These are phyloP conservation scores for Lagerstroemia speciosa DNA, from an alignment of 345 rosid genomes.

Conservation along the genomic window DNA sequence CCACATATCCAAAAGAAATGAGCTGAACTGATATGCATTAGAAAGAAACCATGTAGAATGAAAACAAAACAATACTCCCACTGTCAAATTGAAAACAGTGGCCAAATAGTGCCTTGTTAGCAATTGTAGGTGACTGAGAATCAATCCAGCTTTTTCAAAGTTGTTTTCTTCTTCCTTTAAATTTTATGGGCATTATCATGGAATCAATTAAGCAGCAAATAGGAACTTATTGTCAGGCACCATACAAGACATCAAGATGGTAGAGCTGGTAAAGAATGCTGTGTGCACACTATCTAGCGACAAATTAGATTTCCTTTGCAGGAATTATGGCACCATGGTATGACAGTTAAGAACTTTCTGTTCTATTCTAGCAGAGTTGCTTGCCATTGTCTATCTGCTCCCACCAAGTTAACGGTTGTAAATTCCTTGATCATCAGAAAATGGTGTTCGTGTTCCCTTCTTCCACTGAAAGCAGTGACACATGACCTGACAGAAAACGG, in stretches of 20 bases:
- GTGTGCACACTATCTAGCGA: too few species aligned
- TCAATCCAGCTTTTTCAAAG: too few species aligned
- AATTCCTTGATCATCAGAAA: conserved; percentile 96
- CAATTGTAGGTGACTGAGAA: too few species aligned
- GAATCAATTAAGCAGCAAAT: not conserved
- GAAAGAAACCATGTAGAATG: not conserved
- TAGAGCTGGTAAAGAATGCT: not conserved
- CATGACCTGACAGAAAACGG: conserved; percentile 43
- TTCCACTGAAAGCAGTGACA: conserved; percentile 97
- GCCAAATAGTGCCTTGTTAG: too few species aligned
- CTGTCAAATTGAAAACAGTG: too few species aligned
- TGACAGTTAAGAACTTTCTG: conserved; percentile 87
- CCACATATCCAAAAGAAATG: not conserved
- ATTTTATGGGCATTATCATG: not conserved
- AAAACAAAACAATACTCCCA: too few species aligned
- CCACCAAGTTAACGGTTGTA: conserved; percentile 97
- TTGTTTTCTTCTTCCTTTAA: too few species aligned
- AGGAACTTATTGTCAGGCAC: not conserved
- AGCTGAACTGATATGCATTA: not conserved
- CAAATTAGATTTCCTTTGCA: not conserved
- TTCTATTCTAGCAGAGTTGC: conserved; percentile 94
- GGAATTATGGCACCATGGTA: conserved; percentile 86
- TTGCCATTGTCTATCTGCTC: conserved; percentile 93
- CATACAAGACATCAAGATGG: not conserved
- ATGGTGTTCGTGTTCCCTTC: conserved; percentile 98